Evolutionary conservation across 805 yeast genomes (phyloP), one percentile per base, ranked within the genome.

Genomic region (Starmerella lactis-condensi): DNA sequence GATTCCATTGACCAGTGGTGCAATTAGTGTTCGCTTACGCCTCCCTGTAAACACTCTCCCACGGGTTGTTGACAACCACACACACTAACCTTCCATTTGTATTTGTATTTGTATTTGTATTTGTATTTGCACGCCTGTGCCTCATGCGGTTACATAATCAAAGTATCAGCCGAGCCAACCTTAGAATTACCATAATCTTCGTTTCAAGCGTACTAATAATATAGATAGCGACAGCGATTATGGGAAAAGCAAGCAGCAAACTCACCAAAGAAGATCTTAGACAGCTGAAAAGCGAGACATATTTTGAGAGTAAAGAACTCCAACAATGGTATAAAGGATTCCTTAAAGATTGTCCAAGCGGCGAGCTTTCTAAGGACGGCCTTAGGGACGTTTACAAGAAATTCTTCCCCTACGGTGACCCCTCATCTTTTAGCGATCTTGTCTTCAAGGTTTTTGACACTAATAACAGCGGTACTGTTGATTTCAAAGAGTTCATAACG

Each of bases 301-400:
- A 81, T 46, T 89, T 89, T 49, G 93, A 85, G 48, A 71, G 83
- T 32, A 65, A 93, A 41, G 98, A 89, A 51, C 65, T 89, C 26
- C 96, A 89, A 53, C 98, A 85, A 50, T 89, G 99, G 99, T 85
- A 85, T 51, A 85, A 85, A 51, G 96, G 96, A 2, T 89, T 89
- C 46, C 60, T 75, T 25, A 65, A 94, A 48, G 98, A 89, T 52
- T 85, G 94, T 51, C 95, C 95, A 1, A 63, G 70, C 21, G 96
- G 96, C 1, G 83, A 75, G 50, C 61, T 89, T 17, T 69, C 82
- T 3, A 75, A 74, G 46, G 78, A 75, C 29, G 96, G 89, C 48
- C 81, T 89, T 52, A 71, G 75, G 42, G 79, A 78, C 53, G 83
- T 89, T 13, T 91, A 83, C 58, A 79, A 79, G 51, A 96, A 89